These are phyloP conservation scores for Phytophthora pinifolia DNA, from an alignment of 352 stramenopile genomes.

Conservation along the genomic window DNA sequence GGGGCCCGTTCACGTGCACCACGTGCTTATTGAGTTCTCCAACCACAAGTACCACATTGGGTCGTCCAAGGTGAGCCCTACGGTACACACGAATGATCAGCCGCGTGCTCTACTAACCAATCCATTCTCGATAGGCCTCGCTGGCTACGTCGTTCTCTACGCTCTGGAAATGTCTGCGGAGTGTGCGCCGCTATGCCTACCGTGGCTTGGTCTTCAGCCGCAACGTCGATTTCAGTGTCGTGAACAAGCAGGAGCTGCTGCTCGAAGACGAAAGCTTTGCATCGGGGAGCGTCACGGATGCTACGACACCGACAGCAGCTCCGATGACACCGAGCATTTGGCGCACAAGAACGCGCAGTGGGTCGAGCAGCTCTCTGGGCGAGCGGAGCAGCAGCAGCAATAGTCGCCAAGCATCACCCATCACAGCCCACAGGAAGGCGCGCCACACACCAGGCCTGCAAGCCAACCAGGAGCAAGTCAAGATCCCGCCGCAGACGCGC, in stretches of 20 bases:
- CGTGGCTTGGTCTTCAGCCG: conserved; percentile 75
- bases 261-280: conserved; percentile 34
- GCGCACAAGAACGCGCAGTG: conserved; percentile 46
- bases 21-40: conserved; percentile 79
- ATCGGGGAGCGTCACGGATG: conserved; percentile 17
- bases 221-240: conserved; percentile 65
- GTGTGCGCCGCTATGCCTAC: conserved; percentile 75
- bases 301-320: conserved; percentile 21
- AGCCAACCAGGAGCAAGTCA: conserved; percentile 65
- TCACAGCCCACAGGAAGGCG: conserved; percentile 25
- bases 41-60: conserved; percentile 76
- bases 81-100: not conserved
- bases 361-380: conserved; percentile 43
- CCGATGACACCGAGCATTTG: conserved; percentile 46
- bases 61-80: conserved; percentile 58
- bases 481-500: conserved; percentile 53
- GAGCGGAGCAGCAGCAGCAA: conserved; percentile 36
- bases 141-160: conserved; percentile 57
- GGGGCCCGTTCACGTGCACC: conserved; percentile 62
- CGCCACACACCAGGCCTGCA: conserved; percentile 44
- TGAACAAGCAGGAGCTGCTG: conserved; percentile 63
- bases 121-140: conserved; percentile 37
- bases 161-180: conserved; percentile 76
- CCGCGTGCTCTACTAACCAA: conserved; percentile 1
- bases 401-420: conserved; percentile 40